Base-by-base conservation (phyloP, 169 alveolate genomes). In the Plasmodium yoelii region DNA sequence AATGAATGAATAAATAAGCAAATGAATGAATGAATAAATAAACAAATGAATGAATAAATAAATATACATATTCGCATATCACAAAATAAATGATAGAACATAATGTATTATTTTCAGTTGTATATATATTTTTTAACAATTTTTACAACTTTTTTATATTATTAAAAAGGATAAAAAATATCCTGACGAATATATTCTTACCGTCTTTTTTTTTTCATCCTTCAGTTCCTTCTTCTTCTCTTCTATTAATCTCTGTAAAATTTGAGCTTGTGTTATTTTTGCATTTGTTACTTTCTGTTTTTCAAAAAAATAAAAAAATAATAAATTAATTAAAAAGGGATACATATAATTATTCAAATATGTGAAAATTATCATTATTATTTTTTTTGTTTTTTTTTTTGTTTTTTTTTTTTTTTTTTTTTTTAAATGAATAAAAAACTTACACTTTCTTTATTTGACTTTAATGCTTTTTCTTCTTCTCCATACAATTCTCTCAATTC, bases 371-470 rank as follows among this genome's bases (percentile, higher is more conserved):
- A 5, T 34, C 42, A 34, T 34, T 34, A 34, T 34, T 34, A 34
- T 34, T 34, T 6, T 5, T 28, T 1, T 3, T 28, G 1, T 28
- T 1, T 28, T 28, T 28, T 0, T 74, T 53, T 10, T 51, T 26
- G 15, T 67, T 26, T 67, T 19, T 18, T 42, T 42, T n/a, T n/a
- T 0, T 74, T 53, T 10, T 51, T 26, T 26, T 67, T 26, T 67
- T 19, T 18, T 42, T 42, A 15, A 1, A 15, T 18, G 2, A 55
- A 18, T 26, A 18, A 26, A 34, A 80, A 15, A 64, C 53, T 63
- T 80, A 80, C 90, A 65, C 72, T 65, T 22, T 80, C 90, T 65
- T 80, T 80, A 47, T 80, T 80, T 22, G 90, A 53, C 26, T 80
- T 80, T 18, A 65, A 39, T 0, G 90, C 9, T 59, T 80, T 80